These are phyloP conservation scores for Paramecium octaurelia DNA, from an alignment of 73 alveolate genomes.

Conservation along the genomic window DNA sequence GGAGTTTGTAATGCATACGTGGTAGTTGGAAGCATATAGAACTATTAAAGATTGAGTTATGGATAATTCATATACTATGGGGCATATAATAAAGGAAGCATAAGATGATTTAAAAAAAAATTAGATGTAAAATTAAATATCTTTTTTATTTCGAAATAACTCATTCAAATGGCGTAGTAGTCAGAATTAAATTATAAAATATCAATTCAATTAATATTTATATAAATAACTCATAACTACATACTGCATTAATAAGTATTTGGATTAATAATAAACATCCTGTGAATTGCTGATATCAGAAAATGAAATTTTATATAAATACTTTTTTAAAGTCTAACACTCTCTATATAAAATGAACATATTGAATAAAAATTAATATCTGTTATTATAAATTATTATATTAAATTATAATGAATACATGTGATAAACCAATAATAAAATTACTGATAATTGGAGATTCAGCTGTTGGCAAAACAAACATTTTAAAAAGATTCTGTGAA, in stretches of 20 bases:
- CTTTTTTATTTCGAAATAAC: neutral
- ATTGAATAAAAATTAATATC: neutral
- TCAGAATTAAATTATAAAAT: neutral
- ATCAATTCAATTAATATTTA: neutral
- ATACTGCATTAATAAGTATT: neutral
- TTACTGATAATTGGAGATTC: slow-evolving; percentile 84
- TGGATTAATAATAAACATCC: neutral
- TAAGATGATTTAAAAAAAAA: slow-evolving; percentile 45
- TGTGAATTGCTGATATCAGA: neutral
- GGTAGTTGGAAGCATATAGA: neutral
- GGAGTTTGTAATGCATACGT: neutral
- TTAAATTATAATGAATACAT: slow-evolving; percentile 7
- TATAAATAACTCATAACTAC: neutral
- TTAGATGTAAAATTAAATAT: slow-evolving; percentile 4
- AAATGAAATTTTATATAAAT: neutral
- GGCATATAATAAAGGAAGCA: slow-evolving; percentile 44
- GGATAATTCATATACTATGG: neutral
- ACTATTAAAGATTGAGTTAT: slow-evolving; percentile 38
- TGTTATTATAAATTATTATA: neutral
- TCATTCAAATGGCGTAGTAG: neutral
- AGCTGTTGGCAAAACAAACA: slow-evolving; percentile 87
- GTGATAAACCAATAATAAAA: slow-evolving; percentile 62
- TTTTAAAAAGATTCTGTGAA: slow-evolving; percentile 78
- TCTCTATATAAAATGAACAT: neutral
- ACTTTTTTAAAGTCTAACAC: neutral